Base-by-base conservation (phyloP, 148 eudicot species). In the Rhododendron henanense region DNA sequence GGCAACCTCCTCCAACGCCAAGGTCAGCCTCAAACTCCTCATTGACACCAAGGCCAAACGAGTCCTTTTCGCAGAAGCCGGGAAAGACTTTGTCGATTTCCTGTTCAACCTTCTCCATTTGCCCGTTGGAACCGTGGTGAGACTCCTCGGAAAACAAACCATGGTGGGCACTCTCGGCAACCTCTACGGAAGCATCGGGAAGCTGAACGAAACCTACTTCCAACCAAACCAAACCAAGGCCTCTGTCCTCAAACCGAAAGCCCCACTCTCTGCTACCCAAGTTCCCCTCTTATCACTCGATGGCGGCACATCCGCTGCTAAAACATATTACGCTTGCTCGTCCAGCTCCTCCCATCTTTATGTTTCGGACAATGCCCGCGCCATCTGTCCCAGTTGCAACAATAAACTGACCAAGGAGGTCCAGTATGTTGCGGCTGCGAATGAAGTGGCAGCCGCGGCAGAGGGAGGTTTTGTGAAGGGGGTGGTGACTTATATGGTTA, bases 61-160 rank as follows among this genome's bases (percentile, higher is more conserved):
- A 67, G 90, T 90, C 18, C 81, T 88, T 18, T 90, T 87, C 6
- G 92, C 92, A 0, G 92, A 88, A 65, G 87, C 90, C 6, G 87
- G 88, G 1, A 88, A 86, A 11, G 90, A 86, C 10, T 88, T 90
- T 9, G 90, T 90, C 0, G 89, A 90, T 55, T 88, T 90, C 73
- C 59, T 53, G 0, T 53, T 53, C 59, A n/a, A 76, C 47, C 79
- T 90, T 0, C 79, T 90, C 48, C 39, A 85, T 6, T 23, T 90
- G 25, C 92, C 92, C 0, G 63, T 90, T 10, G 87, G 81, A 1
- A 81, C 87, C 6, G 85, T 89, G 10, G 51, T 69, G 7, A 65
- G 83, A 2, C 44, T 90, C 13, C 57, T 87, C 21, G 65, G 19
- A 0, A 48, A 63, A 0, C 28, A 88, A 11, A 75, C 57, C 50